Evolutionary conservation across 495 filamentous ascomycete genomes (phyloP).

Genomic region (Amniculicola lignicola): DNA sequence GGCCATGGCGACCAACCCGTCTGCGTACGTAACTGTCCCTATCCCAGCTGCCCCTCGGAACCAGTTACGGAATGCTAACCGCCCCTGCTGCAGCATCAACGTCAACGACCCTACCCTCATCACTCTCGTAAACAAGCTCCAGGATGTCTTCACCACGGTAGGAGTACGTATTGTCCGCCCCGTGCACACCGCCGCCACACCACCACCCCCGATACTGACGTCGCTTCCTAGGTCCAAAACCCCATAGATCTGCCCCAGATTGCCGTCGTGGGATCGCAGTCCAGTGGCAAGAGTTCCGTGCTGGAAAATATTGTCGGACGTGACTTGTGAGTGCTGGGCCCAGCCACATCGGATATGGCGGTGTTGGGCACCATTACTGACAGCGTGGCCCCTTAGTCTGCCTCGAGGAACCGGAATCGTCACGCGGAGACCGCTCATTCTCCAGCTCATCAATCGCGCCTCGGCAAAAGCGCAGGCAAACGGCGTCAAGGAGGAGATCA

Average conservation of each 20-base stretch:
- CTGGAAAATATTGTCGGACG: constrained; percentile 98
- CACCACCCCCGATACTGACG: constrained; percentile 18
- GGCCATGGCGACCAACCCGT: constrained; percentile 42
- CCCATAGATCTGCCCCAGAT: constrained; percentile 99
- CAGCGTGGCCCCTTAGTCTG: constrained; percentile 56
- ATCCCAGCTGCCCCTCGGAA: constrained; percentile 14
- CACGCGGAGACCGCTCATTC: constrained; percentile 89
- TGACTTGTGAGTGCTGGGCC: constrained; percentile 74
- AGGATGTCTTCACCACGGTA: constrained; percentile 98
- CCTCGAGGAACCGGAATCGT: constrained; percentile 98
- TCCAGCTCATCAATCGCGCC: constrained; percentile 94
- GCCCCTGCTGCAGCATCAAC: constrained; percentile 56
- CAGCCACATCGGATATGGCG: constrained; percentile 7
- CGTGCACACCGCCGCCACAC: neutral
- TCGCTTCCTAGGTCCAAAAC: constrained; percentile 70
- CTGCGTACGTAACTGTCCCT: constrained; percentile 36
- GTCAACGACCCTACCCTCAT: constrained; percentile 77
- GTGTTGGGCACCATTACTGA: constrained; percentile 12
- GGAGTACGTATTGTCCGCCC: constrained; percentile 69
- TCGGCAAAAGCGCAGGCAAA: constrained; percentile 61
- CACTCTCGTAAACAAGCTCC: constrained; percentile 97
- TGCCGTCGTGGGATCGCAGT: constrained; percentile 97
- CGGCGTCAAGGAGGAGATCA: constrained; percentile 67
- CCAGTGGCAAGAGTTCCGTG: constrained; percentile 99
- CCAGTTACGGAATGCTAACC: constrained; percentile 17